These are phyloP conservation scores for Russula lepida DNA, from an alignment of 768 basidiomycete genomes.

Conservation along the genomic window DNA sequence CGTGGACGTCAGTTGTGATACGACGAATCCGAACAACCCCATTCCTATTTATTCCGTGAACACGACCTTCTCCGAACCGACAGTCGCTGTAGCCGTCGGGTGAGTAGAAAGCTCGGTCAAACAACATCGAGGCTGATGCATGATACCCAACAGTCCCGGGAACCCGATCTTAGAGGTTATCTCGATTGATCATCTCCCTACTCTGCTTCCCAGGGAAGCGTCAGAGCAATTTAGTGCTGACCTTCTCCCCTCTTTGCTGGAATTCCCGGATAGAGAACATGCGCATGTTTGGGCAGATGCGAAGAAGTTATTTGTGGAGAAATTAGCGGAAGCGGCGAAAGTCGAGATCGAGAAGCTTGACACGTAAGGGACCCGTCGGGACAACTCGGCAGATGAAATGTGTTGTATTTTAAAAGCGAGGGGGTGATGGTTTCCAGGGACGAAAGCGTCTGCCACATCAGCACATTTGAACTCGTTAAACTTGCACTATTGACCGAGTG, in stretches of 20 bases:
- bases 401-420: neutral
- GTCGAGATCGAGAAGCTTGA: conserved; percentile 25
- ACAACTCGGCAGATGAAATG: neutral
- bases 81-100: conserved; percentile 78
- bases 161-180: conserved; percentile 74
- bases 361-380: neutral
- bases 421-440: neutral
- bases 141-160: conserved; percentile 36
- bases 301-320: conserved; percentile 70
- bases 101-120: conserved; percentile 33
- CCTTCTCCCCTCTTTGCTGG: conserved; percentile 73
- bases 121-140: conserved; percentile 15
- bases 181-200: conserved; percentile 96
- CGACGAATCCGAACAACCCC: conserved; percentile 97
- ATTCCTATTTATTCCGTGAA: conserved; percentile 92
- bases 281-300: conserved; percentile 86
- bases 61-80: conserved; percentile 89
- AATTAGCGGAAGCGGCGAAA: conserved; percentile 44
- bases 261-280: conserved; percentile 57
- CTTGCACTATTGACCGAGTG: neutral
- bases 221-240: conserved; percentile 93
- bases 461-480: neutral
- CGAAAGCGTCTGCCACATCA: neutral
- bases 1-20: conserved; percentile 98
- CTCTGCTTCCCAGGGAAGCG: conserved; percentile 88